Evolutionary conservation across 2,329 filamentous ascomycete genomes (phyloP).

Genomic region (Penicillium sp.): DNA sequence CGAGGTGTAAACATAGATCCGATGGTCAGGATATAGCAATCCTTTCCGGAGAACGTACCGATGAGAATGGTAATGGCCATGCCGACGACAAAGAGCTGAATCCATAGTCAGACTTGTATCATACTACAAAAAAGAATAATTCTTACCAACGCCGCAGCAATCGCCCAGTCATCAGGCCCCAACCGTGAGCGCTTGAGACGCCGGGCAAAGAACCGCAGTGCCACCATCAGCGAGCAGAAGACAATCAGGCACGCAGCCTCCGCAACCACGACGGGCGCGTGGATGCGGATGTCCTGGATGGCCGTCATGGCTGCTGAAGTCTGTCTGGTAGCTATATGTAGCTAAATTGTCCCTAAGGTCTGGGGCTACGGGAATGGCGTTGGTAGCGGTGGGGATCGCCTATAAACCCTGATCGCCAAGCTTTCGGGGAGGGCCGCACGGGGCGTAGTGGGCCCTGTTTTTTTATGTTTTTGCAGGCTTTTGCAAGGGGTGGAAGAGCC

Average conservation of each 20-base stretch:
- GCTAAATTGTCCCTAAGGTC: not conserved
- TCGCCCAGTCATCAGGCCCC: not conserved
- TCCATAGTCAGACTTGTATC: not conserved
- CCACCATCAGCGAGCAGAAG: slow-evolving; percentile 1
- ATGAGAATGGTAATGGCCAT: slow-evolving; percentile 3
- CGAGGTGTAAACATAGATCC: not conserved
- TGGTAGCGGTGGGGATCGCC: not conserved
- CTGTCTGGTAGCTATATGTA: not conserved
- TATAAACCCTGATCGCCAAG: too few relatives aligned
- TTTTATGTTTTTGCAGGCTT: too few relatives aligned
- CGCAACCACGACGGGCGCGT: not conserved
- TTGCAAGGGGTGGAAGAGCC: too few relatives aligned
- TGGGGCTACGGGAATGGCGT: not conserved
- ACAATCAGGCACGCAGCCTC: not conserved
- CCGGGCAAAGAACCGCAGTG: not conserved
- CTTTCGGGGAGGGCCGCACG: not conserved
- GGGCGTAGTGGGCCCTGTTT: too few relatives aligned
- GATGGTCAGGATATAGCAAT: not conserved
- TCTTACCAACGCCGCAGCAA: not conserved
- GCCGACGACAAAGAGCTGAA: not conserved
- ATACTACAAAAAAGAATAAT: not conserved
- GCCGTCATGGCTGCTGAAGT: not conserved
- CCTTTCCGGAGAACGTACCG: not conserved
- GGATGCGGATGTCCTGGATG: not conserved
- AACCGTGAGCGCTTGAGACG: not conserved